phyloP scores from a whole-genome alignment of 2,329 filamentous ascomycete genomes.

The Magnaporthiopsis poae region DNA sequence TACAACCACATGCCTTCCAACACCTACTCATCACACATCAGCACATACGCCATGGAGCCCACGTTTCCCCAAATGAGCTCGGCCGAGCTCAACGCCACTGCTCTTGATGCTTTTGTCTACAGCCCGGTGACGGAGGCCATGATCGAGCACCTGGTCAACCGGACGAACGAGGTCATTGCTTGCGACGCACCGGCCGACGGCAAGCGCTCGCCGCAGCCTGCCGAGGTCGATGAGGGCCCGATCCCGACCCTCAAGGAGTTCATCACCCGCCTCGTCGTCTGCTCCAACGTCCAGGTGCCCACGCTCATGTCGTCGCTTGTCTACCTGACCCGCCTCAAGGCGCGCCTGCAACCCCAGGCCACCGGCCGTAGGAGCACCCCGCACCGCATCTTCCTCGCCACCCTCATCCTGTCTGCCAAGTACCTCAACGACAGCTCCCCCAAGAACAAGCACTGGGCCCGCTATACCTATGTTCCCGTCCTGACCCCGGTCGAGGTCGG shows the following conservation, averaged over 20 bases:
- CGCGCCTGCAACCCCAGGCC: slow-evolving; percentile 80
- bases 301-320: slow-evolving; percentile 95
- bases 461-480: slow-evolving; percentile 57
- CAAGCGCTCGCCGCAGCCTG: background rate
- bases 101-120: slow-evolving; percentile 73
- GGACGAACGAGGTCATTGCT: slow-evolving; percentile 67
- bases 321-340: slow-evolving; percentile 77
- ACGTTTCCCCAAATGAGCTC: slow-evolving; percentile 34
- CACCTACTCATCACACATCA: slow-evolving; percentile 12
- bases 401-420: slow-evolving; percentile 81
- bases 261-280: slow-evolving; percentile 81
- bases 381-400: slow-evolving; percentile 90
- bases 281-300: slow-evolving; percentile 91
- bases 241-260: slow-evolving; percentile 81
- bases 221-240: slow-evolving; percentile 31
- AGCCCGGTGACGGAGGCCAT: slow-evolving; percentile 64
- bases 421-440: slow-evolving; percentile 97
- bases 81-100: slow-evolving; percentile 58
- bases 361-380: slow-evolving; percentile 94
- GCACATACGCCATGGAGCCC: slow-evolving; percentile 33
- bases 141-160: slow-evolving; percentile 66
- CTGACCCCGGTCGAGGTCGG: slow-evolving; percentile 47
- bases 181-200: slow-evolving; percentile 51
- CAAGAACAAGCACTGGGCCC: slow-evolving; percentile 99
- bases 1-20: slow-evolving; percentile 4